phyloP scores from a whole-genome alignment of 768 basidiomycete genomes.

The Leccinum aurantiacum region DNA sequence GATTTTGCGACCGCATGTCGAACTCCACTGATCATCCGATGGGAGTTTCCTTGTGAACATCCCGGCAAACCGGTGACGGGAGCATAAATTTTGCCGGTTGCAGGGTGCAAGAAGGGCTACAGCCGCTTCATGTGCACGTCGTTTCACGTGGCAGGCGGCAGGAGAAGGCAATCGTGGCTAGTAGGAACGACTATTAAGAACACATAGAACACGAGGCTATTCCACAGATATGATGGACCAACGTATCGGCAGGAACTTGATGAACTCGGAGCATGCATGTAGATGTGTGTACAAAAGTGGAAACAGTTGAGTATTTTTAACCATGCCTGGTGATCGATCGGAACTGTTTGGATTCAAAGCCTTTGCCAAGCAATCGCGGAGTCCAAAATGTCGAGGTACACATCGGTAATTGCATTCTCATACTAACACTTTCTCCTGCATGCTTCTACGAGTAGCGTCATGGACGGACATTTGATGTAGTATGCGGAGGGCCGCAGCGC shows the following conservation, averaged over 20 bases:
- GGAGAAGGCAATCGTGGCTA: not conserved
- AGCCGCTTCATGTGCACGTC: not conserved
- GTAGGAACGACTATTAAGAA: not conserved
- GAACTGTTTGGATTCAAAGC: not conserved
- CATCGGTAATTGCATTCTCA: constrained; percentile 5
- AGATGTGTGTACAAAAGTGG: not conserved
- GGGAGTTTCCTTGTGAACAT: not conserved
- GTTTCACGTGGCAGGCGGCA: not conserved
- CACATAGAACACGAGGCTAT: not conserved
- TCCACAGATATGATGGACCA: not conserved
- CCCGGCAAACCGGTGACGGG: not conserved
- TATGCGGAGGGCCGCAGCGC: not conserved
- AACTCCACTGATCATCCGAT: not conserved
- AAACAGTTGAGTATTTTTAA: not conserved
- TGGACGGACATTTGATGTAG: constrained; percentile 12
- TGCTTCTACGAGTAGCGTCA: not conserved
- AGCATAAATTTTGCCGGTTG: not conserved
- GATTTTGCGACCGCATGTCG: not conserved
- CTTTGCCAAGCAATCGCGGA: not conserved
- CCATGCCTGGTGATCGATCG: not conserved
- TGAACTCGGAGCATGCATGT: not conserved
- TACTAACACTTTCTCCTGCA: not conserved
- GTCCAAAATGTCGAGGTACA: not conserved
- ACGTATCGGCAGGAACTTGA: not conserved
- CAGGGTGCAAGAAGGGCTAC: not conserved